These are phyloP conservation scores for Fusarium nelsonii DNA, from an alignment of 2,329 filamentous ascomycete genomes.

Conservation along the genomic window DNA sequence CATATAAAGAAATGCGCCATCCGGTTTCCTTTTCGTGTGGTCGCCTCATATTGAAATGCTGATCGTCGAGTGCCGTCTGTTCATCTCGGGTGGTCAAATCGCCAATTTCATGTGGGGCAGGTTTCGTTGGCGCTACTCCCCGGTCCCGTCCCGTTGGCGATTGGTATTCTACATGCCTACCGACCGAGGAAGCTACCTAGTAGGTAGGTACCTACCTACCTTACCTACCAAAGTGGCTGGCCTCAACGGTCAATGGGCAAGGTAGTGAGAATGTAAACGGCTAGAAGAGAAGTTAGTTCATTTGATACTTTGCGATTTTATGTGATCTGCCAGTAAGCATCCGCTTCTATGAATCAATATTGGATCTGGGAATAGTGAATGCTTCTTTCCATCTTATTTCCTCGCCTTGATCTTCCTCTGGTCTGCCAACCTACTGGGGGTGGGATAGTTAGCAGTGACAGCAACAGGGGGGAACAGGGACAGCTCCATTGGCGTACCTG, in stretches of 20 bases:
- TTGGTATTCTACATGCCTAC: constrained; percentile 6
- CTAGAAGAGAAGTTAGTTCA: background rate
- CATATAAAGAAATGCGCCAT: background rate
- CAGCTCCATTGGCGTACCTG: constrained; percentile 32
- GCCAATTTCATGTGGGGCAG: constrained; percentile 31
- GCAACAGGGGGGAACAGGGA: constrained; percentile 27
- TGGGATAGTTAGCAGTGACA: constrained; percentile 13
- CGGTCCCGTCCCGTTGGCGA: constrained; percentile 27
- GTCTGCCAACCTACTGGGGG: background rate
- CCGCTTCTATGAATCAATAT: background rate
- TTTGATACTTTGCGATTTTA: background rate
- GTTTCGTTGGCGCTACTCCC: constrained; percentile 9
- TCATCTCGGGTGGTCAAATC: constrained; percentile 36
- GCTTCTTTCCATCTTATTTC: constrained; percentile 19
- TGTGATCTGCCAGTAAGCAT: background rate
- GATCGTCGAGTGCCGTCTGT: constrained; percentile 25
- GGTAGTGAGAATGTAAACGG: background rate
- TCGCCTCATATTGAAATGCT: constrained; percentile 25
- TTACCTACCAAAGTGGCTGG: constrained; percentile 34
- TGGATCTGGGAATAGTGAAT: background rate
- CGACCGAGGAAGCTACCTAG: background rate
- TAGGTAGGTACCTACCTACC: background rate
- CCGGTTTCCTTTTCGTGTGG: background rate
- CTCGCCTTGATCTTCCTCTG: constrained; percentile 6
- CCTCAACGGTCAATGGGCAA: constrained; percentile 19